A percentile compares a stretch with the other conserved stretches of the same genome.
phyloP scores from a whole-genome alignment of 2,329 filamentous ascomycete species.

The Trichoderma brevicompactum region DNA sequence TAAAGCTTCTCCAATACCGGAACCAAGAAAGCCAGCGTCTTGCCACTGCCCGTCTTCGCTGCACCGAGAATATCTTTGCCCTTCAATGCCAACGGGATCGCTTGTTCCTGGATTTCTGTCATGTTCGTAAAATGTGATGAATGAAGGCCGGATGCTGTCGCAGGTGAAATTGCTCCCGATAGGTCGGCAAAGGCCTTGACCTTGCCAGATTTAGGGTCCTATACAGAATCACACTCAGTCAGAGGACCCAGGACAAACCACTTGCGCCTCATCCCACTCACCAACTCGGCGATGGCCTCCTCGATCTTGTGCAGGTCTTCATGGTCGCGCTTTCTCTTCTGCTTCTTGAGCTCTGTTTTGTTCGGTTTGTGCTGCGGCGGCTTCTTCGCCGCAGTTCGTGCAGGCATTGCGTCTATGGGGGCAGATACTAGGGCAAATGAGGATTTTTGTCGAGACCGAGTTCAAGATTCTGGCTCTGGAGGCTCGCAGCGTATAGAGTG shows the following conservation, averaged over 20 bases:
- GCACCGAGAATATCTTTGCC: slow-evolving; percentile 88
- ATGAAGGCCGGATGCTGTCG: slow-evolving; percentile 78
- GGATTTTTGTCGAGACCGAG: slow-evolving; percentile 4
- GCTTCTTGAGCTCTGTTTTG: slow-evolving; percentile 42
- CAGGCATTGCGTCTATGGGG: slow-evolving; percentile 19
- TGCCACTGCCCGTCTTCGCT: slow-evolving; percentile 93
- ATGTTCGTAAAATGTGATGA: slow-evolving; percentile 86
- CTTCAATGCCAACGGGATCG: slow-evolving; percentile 86
- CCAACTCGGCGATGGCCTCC: slow-evolving; percentile 42
- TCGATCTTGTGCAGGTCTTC: slow-evolving; percentile 44
- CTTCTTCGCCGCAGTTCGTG: slow-evolving; percentile 34
- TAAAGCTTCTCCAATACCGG: slow-evolving; percentile 93
- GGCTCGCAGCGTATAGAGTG: not conserved
- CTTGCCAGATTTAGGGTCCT: slow-evolving; percentile 64
- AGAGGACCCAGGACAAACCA: not conserved
- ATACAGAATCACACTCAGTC: not conserved
- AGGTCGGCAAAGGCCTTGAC: slow-evolving; percentile 78
- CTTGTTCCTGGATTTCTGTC: slow-evolving; percentile 88
- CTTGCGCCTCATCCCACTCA: slow-evolving; percentile 32
- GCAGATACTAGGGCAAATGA: not conserved
- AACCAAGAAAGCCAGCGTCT: slow-evolving; percentile 90
- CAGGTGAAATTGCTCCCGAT: slow-evolving; percentile 70
- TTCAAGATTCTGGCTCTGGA: not conserved
- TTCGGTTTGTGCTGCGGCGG: slow-evolving; percentile 38
- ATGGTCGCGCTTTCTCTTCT: slow-evolving; percentile 47